A percentile compares a stretch with the other conserved stretches of the same genome.
Evolutionary conservation across 2,329 filamentous ascomycete species (phyloP).

Genomic region (Ceratocystis smalleyi): DNA sequence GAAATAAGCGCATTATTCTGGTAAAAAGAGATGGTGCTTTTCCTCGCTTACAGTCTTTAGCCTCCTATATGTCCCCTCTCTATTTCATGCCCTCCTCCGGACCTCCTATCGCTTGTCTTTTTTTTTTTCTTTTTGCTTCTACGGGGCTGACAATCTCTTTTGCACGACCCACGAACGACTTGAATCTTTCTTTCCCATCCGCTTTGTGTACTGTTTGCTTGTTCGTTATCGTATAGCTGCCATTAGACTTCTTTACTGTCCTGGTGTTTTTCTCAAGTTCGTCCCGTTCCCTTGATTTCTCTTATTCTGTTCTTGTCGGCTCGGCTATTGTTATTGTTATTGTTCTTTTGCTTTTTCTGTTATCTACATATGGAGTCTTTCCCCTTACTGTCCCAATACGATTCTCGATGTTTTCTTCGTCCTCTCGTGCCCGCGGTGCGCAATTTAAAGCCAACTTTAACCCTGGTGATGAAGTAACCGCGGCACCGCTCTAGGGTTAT

Average conservation of each 20-base stretch:
- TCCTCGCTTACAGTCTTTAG: neutral
- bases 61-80: conserved; percentile 2
- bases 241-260: conserved; percentile 3
- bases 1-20: conserved; percentile 15
- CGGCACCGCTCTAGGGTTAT: too few species aligned
- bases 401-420: neutral
- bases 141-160: neutral
- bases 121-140: neutral
- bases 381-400: neutral
- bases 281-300: neutral
- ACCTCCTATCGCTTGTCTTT: neutral
- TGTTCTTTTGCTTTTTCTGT: neutral
- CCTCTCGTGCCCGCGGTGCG: neutral
- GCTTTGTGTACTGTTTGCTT: neutral
- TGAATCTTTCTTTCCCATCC: neutral
- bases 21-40: neutral
- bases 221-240: neutral
- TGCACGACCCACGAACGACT: conserved; percentile 9
- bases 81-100: neutral
- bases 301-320: neutral
- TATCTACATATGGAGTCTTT: conserved; percentile 4
- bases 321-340: neutral
- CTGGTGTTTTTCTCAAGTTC: conserved; percentile 8
- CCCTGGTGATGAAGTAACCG: too few species aligned
- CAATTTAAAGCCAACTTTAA: too few species aligned